phyloP scores from a whole-genome alignment of 306 rosid genomes.

The Malus asiatica region DNA sequence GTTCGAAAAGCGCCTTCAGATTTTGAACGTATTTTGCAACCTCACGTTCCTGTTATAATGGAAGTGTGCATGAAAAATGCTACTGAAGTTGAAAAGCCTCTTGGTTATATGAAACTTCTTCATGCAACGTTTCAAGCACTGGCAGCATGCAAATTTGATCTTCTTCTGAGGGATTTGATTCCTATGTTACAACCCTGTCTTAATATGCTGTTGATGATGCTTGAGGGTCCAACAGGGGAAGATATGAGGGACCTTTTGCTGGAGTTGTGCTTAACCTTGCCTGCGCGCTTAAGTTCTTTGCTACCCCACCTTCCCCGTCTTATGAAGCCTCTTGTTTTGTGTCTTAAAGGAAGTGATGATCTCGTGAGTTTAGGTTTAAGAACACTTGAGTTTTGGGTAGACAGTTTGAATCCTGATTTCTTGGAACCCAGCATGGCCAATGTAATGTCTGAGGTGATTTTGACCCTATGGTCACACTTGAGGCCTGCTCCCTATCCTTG shows the following conservation, averaged over 20 bases:
- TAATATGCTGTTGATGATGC: slow-evolving; percentile 86
- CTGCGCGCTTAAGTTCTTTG: slow-evolving; percentile 93
- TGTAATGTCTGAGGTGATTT: slow-evolving; percentile 87
- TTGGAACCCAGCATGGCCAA: slow-evolving; percentile 97
- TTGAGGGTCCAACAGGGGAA: slow-evolving; percentile 95
- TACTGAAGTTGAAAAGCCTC: slow-evolving; percentile 90
- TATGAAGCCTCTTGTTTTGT: slow-evolving; percentile 91
- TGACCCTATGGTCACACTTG: slow-evolving; percentile 94
- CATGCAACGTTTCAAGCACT: slow-evolving; percentile 80
- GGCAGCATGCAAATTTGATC: slow-evolving; percentile 91
- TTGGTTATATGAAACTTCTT: slow-evolving; percentile 92
- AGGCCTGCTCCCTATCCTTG: slow-evolving; percentile 82
- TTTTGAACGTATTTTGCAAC: slow-evolving; percentile 95
- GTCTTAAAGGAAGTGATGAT: slow-evolving; percentile 88
- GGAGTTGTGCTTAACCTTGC: slow-evolving; percentile 95
- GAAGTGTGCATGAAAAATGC: slow-evolving; percentile 94
- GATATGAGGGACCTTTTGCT: slow-evolving; percentile 90
- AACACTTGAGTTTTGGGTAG: slow-evolving; percentile 98
- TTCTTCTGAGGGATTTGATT: slow-evolving; percentile 84
- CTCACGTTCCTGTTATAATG: slow-evolving; percentile 90
- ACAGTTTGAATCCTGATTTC: slow-evolving; percentile 97
- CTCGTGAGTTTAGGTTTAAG: slow-evolving; percentile 86
- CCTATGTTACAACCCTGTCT: slow-evolving; percentile 93
- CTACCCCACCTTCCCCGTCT: slow-evolving; percentile 87
- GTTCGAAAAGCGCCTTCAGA: slow-evolving; percentile 95